Percentiles rank a stretch among this genome's conserved stretches.
Evolutionary conservation across 257 asterid genomes (phyloP).

Genomic region (Scutellaria minor): DNA sequence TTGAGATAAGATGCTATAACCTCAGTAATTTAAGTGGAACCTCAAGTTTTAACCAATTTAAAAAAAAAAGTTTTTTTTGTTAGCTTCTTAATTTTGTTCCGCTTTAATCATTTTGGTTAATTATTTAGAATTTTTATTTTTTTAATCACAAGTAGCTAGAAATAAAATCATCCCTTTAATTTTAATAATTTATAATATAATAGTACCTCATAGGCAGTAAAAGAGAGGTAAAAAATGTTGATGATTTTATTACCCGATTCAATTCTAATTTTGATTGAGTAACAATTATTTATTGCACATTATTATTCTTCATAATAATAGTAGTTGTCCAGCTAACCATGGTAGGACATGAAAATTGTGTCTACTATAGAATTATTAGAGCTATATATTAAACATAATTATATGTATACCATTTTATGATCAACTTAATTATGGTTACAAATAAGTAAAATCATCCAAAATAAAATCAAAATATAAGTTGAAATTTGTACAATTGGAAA

Average conservation of each 20-base stretch:
- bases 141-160: too few species aligned
- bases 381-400: not conserved
- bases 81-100: too few species aligned
- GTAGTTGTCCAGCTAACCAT: slow-evolving; percentile 5
- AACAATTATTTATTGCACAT: not conserved
- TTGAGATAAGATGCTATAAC: too few species aligned
- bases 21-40: too few species aligned
- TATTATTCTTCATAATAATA: not conserved
- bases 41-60: too few species aligned
- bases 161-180: too few species aligned
- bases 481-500: not conserved
- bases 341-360: not conserved
- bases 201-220: not conserved
- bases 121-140: too few species aligned
- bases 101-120: too few species aligned
- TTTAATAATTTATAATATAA: too few species aligned
- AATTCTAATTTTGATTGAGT: slow-evolving; percentile 1
- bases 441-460: not conserved
- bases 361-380: not conserved
- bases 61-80: too few species aligned
- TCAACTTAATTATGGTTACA: too few species aligned
- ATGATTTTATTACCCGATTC: not conserved
- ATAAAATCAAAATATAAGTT: not conserved
- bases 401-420: too few species aligned
- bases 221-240: not conserved